These are phyloP conservation scores for Escallonia rubra DNA, from an alignment of 129 eudicot genomes.

Conservation along the genomic window DNA sequence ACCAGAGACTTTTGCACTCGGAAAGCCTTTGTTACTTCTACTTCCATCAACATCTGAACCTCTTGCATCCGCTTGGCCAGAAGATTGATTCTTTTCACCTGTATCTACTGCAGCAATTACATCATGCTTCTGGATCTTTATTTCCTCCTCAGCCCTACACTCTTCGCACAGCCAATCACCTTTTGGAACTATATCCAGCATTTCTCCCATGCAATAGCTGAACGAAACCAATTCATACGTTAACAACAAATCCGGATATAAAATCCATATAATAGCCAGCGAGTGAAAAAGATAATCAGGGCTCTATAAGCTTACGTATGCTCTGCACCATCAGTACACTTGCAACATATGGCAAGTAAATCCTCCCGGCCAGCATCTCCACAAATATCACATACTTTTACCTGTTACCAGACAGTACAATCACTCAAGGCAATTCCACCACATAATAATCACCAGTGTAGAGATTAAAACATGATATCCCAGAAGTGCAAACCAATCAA, in stretches of 20 bases:
- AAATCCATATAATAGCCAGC: no score
- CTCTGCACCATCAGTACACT: slow-evolving; percentile 96
- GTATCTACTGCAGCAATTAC: slow-evolving; percentile 26
- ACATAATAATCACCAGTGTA: not conserved
- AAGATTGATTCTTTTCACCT: slow-evolving; percentile 37
- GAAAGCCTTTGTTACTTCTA: slow-evolving; percentile 24
- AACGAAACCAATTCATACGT: not conserved
- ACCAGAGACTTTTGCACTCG: slow-evolving; percentile 24
- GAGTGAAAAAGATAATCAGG: not conserved
- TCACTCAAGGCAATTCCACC: not conserved
- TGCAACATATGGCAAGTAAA: slow-evolving; percentile 77
- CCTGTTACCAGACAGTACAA: slow-evolving; percentile 36
- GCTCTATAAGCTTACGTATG: slow-evolving; percentile 67
- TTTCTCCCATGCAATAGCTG: slow-evolving; percentile 87
- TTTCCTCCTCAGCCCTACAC: slow-evolving; percentile 47
- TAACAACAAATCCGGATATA: no score
- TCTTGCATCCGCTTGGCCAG: slow-evolving; percentile 34
- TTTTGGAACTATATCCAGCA: slow-evolving; percentile 64
- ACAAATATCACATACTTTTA: slow-evolving; percentile 92
- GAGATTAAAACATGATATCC: not conserved
- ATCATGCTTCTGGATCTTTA: slow-evolving; percentile 27
- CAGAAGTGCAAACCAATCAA: not conserved
- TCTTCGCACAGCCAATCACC: slow-evolving; percentile 98
- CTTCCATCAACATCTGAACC: slow-evolving; percentile 23
- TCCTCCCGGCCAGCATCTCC: slow-evolving; percentile 97